phyloP scores from a whole-genome alignment of 2,329 filamentous ascomycete species.

The Geosmithia putterillii region DNA sequence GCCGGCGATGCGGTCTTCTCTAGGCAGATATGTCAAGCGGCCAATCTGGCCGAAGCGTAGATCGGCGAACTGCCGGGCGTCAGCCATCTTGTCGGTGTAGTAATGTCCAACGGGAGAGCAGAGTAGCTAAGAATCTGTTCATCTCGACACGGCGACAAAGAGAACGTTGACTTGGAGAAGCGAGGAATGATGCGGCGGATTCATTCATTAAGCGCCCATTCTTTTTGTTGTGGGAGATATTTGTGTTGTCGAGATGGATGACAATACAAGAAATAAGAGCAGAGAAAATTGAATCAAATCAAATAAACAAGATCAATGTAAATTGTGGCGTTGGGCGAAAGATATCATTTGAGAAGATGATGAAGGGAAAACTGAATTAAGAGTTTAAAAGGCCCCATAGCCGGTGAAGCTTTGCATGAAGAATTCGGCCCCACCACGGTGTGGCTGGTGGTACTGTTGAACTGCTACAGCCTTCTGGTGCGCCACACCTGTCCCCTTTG shows the following conservation, averaged over 20 bases:
- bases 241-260: background rate
- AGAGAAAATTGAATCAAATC: no score
- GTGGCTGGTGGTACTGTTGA: constrained; percentile 9
- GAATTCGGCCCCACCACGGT: constrained; percentile 5
- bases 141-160: constrained; percentile 9
- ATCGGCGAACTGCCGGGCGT: constrained; percentile 16
- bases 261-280: background rate
- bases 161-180: background rate
- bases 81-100: constrained; percentile 23
- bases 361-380: background rate
- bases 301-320: no score
- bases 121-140: constrained; percentile 10
- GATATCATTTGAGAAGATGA: no score
- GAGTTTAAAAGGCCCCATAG: background rate
- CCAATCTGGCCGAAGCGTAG: constrained; percentile 20
- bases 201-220: background rate
- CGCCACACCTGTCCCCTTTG: constrained; percentile 4
- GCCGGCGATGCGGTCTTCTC: constrained; percentile 7
- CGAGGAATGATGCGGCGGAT: background rate
- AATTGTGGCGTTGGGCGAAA: no score
- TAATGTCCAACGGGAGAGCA: constrained; percentile 12
- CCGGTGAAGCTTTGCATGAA: background rate
- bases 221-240: background rate
- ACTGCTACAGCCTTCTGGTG: background rate
- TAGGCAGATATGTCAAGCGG: constrained; percentile 16